Conservation (phyloP, 352 stramenopile species). For the Pythium grandisporangium region DNA sequence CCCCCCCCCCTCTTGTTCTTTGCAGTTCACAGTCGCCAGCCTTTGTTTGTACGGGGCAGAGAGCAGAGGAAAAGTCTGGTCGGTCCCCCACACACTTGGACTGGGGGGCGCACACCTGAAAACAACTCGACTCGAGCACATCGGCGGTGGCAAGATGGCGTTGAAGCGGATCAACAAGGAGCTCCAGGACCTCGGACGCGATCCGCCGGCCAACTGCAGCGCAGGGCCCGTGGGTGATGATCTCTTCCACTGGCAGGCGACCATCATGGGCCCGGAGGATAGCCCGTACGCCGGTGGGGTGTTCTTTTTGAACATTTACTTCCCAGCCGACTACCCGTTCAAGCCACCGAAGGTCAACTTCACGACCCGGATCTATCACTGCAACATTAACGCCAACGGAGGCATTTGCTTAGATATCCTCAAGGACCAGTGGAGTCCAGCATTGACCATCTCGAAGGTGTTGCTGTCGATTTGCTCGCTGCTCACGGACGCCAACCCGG, state of each 20-base stretch:
- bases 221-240: constrained; percentile 97
- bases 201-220: constrained; percentile 98
- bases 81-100: no score
- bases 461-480: constrained; percentile 99
- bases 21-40: constrained; percentile 7
- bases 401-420: constrained; percentile 99
- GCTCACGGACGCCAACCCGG: constrained; percentile 98
- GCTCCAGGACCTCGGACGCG: constrained; percentile 89
- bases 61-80: no score
- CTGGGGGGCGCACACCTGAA: no score
- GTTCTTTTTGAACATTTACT: constrained; percentile 99
- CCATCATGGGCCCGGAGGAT: constrained; percentile 98
- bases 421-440: constrained; percentile 99
- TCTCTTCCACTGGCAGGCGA: constrained; percentile 97
- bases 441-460: constrained; percentile 99
- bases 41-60: constrained; percentile 13
- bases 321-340: constrained; percentile 99
- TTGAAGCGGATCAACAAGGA: constrained; percentile 96
- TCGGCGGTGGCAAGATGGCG: constrained; percentile 80
- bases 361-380: constrained; percentile 99
- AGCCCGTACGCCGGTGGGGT: constrained; percentile 96
- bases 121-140: no score
- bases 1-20: constrained; percentile 6
- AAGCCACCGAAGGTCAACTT: constrained; percentile 99
- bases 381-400: constrained; percentile 99